Percentiles rank a stretch among this genome's conserved stretches.
Evolutionary conservation across 1,284 basidiomycete genomes (phyloP).

Genomic region (Puccinia coronata): DNA sequence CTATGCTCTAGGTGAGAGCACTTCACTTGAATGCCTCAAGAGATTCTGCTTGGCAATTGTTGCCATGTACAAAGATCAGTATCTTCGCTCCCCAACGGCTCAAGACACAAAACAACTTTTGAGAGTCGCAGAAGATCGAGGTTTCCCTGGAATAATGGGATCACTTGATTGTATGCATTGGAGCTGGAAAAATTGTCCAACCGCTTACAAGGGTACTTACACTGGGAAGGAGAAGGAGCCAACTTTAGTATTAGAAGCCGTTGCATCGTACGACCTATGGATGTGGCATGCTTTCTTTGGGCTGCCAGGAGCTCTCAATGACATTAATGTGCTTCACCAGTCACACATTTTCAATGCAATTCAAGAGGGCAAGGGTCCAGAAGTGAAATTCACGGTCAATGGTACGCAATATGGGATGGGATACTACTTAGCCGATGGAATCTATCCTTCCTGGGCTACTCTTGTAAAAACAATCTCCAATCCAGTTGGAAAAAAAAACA

Average conservation of each 20-base stretch:
- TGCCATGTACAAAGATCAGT: neutral
- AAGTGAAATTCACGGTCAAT: neutral
- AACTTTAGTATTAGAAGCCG: neutral
- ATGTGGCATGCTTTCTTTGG: neutral
- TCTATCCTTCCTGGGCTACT: too few species aligned
- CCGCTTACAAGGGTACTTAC: neutral
- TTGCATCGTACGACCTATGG: neutral
- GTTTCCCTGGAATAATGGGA: neutral
- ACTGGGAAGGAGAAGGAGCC: neutral
- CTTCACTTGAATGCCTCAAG: too few species aligned
- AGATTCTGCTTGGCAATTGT: neutral
- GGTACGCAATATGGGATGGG: neutral
- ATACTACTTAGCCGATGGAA: neutral
- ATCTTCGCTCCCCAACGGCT: neutral
- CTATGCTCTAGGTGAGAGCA: too few species aligned
- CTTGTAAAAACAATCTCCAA: neutral
- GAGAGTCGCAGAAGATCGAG: neutral
- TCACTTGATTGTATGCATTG: constrained; percentile 5
- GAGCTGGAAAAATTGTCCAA: neutral
- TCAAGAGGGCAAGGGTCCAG: neutral
- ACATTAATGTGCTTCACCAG: neutral
- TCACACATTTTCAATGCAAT: neutral
- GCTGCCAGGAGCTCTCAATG: neutral
- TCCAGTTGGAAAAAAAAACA: neutral
- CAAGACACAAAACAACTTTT: neutral